Base-by-base conservation (phyloP, 2,329 filamentous ascomycete species). In the Venturia oleaginea region DNA sequence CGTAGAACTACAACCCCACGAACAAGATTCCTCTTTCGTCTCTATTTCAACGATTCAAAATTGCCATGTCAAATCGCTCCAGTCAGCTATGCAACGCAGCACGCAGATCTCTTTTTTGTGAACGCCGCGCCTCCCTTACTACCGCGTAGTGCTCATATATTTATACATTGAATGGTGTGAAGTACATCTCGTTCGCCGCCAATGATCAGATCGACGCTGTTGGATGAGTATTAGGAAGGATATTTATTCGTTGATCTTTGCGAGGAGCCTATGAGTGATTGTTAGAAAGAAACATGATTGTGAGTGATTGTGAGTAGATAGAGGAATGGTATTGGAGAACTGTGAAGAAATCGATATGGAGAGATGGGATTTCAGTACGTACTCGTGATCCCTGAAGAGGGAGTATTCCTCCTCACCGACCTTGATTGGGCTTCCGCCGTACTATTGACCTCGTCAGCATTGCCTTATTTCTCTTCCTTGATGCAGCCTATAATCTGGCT, bases 381-480 rank as follows among this genome's bases (percentile, higher is more conserved):
- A 97, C 93, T 99, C 94, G 82, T 92, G 90, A 80, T 99, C 94
- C 74, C 94, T 86, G 89, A 96, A 99, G 69, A 99, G 86, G 68
- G 89, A 87, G 83, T 86, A 97, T 81, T 99, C 94, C 71, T 97
- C 92, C 72, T 99, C 93, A 71, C 93, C 94, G 71, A 97, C 91
- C 86, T 97, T 97, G 78, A 99, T 87, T 69, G 93, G 89, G 75
- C 89, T 94, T 69, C 94, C 94, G 73, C 94, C 94, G 74, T 88
- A 99, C 91, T 96, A 42, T 43, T 38, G n/a, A 68, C 65, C 24
- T 65, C 59, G 59, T 30, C 32, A 59, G 48, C 61, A 27, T 17
- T 40, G 38, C n/a, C n/a, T 22, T 11, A 8, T 22, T 13, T 4
- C 8, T 2, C 19, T 5, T 34, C 6, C 4, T 11, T 34, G 4